Percentiles rank a stretch among this genome's conserved stretches.
Conservation (phyloP, 331 rosid species). For the Spiraea crenata region DNA sequence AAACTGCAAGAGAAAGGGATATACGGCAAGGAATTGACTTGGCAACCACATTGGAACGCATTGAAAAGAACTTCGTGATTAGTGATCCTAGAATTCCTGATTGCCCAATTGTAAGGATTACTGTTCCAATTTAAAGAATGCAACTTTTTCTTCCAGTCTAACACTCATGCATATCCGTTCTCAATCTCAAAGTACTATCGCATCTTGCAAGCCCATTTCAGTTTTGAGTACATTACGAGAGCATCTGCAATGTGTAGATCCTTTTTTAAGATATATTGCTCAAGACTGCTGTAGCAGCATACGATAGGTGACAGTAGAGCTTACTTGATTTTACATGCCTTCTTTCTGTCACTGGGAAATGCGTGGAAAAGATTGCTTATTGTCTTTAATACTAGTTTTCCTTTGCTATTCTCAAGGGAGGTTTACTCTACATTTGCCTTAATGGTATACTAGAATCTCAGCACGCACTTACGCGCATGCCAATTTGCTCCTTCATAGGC, state of each 20-base stretch:
- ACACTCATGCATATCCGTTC: background rate
- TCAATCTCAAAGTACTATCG: background rate
- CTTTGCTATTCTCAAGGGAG: background rate
- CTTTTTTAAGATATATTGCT: background rate
- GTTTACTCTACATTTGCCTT: background rate
- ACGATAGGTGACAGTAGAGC: background rate
- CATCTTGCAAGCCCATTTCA: background rate
- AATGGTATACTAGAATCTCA: background rate
- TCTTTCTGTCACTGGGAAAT: background rate
- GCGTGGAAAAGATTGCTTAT: background rate
- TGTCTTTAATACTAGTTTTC: background rate
- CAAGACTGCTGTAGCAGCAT: conserved; percentile 2
- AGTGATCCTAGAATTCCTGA: conserved; percentile 95
- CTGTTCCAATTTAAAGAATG: background rate
- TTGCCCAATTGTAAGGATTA: conserved; percentile 75
- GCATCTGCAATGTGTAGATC: conserved; percentile 5
- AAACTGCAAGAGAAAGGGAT: conserved; percentile 60
- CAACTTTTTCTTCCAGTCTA: background rate
- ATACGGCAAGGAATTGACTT: conserved; percentile 84
- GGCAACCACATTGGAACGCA: conserved; percentile 89
- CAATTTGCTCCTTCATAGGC: too few relatives aligned
- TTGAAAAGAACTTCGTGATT: conserved; percentile 90
- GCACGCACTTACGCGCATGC: too few relatives aligned
- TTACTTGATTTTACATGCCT: conserved; percentile 7
- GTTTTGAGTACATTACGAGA: background rate